These are phyloP conservation scores for Plasmodium coatneyi DNA, from an alignment of 169 alveolate species.

Conservation along the genomic window DNA sequence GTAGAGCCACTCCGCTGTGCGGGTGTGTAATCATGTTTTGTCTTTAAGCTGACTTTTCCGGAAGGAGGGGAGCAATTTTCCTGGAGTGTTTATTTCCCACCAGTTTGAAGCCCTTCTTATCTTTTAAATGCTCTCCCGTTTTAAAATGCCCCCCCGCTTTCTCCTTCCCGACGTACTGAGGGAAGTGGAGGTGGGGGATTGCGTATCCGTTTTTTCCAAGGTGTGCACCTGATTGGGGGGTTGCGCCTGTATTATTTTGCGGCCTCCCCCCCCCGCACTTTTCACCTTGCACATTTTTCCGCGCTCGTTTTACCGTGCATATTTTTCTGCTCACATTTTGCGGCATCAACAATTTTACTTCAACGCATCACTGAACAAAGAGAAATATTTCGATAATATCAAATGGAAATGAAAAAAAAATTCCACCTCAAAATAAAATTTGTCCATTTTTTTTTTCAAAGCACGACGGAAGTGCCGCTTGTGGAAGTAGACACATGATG, in stretches of 20 bases:
- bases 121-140: not conserved
- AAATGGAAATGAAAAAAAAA: not conserved
- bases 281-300: not conserved
- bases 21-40: not conserved
- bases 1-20: not conserved
- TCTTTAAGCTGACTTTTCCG: not conserved
- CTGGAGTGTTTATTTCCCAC: not conserved
- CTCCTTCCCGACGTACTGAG: not conserved
- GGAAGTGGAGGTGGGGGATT: not conserved
- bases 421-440: not conserved
- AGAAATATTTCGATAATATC: not conserved
- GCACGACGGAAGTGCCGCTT: not conserved
- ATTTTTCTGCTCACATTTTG: not conserved
- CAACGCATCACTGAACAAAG: not conserved
- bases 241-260: not conserved
- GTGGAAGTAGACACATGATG: not conserved
- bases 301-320: not conserved
- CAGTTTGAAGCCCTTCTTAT: not conserved
- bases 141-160: not conserved
- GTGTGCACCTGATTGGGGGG: slow-evolving; percentile 8
- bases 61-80: not conserved
- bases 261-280: not conserved
- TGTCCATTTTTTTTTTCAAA: not conserved
- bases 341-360: not conserved
- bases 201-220: not conserved